A percentile compares a stretch with the other conserved stretches of the same genome.
Evolutionary conservation across 2,329 filamentous ascomycete species (phyloP).

Genomic region (Penicillium freii): DNA sequence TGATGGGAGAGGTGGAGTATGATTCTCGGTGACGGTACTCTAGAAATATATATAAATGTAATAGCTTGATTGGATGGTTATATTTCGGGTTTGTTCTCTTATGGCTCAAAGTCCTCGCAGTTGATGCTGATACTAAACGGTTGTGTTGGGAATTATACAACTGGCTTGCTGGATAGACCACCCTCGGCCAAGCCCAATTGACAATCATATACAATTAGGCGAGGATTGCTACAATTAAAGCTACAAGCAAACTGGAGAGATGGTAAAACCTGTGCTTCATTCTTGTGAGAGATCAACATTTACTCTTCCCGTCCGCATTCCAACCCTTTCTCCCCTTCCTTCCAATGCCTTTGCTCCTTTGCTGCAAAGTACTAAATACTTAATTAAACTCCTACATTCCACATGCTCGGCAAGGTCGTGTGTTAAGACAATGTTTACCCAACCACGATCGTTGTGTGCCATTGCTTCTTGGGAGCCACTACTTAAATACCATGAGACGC

Average conservation of each 20-base stretch:
- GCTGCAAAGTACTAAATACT: background rate
- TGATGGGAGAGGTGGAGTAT: constrained; percentile 12
- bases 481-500: constrained; percentile 15
- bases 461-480: constrained; percentile 6
- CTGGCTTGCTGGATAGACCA: background rate
- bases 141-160: background rate
- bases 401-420: background rate
- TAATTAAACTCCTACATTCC: constrained; percentile 13
- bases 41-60: background rate
- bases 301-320: constrained; percentile 14
- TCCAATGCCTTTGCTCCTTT: background rate
- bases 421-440: constrained; percentile 13
- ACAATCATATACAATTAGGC: background rate
- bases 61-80: background rate
- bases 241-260: background rate
- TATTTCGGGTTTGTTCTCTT: background rate
- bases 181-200: background rate
- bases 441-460: constrained; percentile 4
- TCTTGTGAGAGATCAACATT: background rate
- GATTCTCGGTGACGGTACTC: background rate
- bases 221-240: background rate
- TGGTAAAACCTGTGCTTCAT: background rate
- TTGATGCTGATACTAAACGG: background rate
- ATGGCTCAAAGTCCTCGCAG: background rate
- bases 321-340: constrained; percentile 10